These are phyloP conservation scores for Parasitella parasitica DNA, from an alignment of 371 early-diverging fungal species.

Conservation along the genomic window DNA sequence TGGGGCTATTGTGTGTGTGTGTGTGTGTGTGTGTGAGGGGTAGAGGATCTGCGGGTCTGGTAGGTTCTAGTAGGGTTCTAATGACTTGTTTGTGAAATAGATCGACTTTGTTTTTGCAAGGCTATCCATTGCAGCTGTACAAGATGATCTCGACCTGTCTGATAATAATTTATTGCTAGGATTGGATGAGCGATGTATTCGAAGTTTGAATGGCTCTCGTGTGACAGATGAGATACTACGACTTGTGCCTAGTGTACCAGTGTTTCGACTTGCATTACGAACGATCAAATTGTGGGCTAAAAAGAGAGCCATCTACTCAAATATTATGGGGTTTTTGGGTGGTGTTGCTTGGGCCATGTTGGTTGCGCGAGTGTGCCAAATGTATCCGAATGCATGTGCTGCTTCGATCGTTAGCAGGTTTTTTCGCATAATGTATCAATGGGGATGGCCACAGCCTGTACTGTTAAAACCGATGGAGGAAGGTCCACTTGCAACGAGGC, in stretches of 20 bases:
- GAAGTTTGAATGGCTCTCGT: conserved; percentile 95
- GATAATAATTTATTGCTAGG: conserved; percentile 84
- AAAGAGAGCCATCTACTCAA: conserved; percentile 92
- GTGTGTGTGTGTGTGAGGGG: no score
- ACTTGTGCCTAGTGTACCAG: conserved; percentile 89
- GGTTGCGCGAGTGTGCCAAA: conserved; percentile 97
- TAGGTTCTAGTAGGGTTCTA: no score
- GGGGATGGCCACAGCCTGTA: conserved; percentile 99
- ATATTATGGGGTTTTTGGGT: conserved; percentile 98
- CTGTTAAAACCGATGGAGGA: conserved; percentile 93
- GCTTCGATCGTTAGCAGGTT: conserved; percentile 89
- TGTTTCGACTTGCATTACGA: conserved; percentile 92
- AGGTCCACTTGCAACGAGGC: conserved; percentile 87
- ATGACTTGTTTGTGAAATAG: conserved; percentile 32
- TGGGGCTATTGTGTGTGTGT: neutral
- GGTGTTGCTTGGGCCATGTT: conserved; percentile 99
- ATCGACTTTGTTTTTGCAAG: conserved; percentile 96
- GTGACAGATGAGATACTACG: conserved; percentile 97
- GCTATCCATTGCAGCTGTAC: conserved; percentile 70
- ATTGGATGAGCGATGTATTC: conserved; percentile 92
- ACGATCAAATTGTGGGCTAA: conserved; percentile 99
- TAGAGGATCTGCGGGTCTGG: no score
- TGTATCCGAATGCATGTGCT: conserved; percentile 96
- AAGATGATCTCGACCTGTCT: conserved; percentile 83
- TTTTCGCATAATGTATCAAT: conserved; percentile 89